Evolutionary conservation across 768 basidiomycete genomes (phyloP), one percentile per base, ranked within the genome.

Genomic region (Auriscalpium vulgare): DNA sequence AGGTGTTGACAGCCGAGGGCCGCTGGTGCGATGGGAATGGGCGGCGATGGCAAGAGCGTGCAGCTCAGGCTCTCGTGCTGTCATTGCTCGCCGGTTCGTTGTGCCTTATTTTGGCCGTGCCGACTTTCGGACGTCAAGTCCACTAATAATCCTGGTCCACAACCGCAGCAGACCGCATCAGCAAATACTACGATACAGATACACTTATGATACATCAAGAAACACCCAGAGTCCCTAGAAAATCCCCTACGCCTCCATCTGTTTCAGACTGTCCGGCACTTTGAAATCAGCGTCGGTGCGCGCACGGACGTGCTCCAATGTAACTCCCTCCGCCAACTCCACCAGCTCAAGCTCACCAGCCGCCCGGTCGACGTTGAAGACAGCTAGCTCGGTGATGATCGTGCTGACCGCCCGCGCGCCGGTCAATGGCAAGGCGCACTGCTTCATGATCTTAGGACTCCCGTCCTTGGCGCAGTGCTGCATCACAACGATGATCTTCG

Each of bases 401-500:
- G 84, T 82, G 73, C 88, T 90, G 57, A 95, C 90, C 17, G 87
- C 79, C 45, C 87, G 78, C 29, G 89, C 89, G 23, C 93, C 94
- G 0, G 94, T 97, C 37, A 94, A 74, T 21, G 94, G 94, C 47
- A 97, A 80, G 2, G 77, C 74, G 65, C 94, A 95, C 66, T 85
- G 71, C 66, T 83, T 75, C 56, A 94, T 76, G 57, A 97, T 83
- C 77, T 97, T 97, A 21, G 87, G 85, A 59, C 80, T 82, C 40
- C 92, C 94, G 66, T 90, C 84, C 74, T 93, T 95, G 40, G 89
- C 84, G 65, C 82, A 81, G 73, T 95, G 93, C 66, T 95, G 92
- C 81, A 91, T 87, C 38, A 88, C 78, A 8, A 79, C 91, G 54
- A 95, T 90, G 61, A 92, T 86, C 71, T 89, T 94, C 46, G 94